Base-by-base conservation (phyloP, 345 rosid genomes). In the Tarenaya hassleriana region DNA sequence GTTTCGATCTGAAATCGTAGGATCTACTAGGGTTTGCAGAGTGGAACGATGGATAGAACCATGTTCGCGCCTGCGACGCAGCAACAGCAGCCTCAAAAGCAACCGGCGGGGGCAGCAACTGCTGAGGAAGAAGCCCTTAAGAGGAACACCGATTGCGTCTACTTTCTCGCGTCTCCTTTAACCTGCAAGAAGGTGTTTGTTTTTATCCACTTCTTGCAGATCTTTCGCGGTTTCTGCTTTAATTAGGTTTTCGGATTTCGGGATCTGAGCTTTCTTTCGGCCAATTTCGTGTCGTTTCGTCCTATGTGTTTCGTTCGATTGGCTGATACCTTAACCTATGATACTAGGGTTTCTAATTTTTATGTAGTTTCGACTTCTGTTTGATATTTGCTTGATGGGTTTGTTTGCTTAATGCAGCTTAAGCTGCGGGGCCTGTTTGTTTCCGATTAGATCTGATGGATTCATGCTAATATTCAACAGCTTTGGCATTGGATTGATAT, bases 111-210 rank as follows among this genome's bases (percentile, higher is more conserved):
- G 10, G 13, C 58, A n/a, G 10, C 78, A 1, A 59, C 79, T 5
- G 70, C 81, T 20, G 95, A 77, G 44, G 95, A 86, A 40, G 97
- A 86, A 53, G 94, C 90, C 40, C 69, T 86, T 69, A 89, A 89
- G 66, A 69, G 90, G 71, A 86, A 86, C 61, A 89, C 97, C 41
- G 98, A 87, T 77, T 91, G 96, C 60, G 95, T 91, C 68, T 87
- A 87, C 69, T 89, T 89, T 56, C 94, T 89, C 21, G 95, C 96
- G 13, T 87, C 96, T 41, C 98, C 98, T 71, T 70, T 84, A 62
- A 87, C 96, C 67, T 91, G 98, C 89, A 87, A 87, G 74, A 91
- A 91, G 98, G 98, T 91, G 48, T 41, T 34, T 56, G 61, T 20
- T 34, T 56, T n/a, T 8, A 1, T 48, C 11, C 29, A 8, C 27